phyloP scores from a whole-genome alignment of 73 alveolate species.

The Symbiodinium natans region DNA sequence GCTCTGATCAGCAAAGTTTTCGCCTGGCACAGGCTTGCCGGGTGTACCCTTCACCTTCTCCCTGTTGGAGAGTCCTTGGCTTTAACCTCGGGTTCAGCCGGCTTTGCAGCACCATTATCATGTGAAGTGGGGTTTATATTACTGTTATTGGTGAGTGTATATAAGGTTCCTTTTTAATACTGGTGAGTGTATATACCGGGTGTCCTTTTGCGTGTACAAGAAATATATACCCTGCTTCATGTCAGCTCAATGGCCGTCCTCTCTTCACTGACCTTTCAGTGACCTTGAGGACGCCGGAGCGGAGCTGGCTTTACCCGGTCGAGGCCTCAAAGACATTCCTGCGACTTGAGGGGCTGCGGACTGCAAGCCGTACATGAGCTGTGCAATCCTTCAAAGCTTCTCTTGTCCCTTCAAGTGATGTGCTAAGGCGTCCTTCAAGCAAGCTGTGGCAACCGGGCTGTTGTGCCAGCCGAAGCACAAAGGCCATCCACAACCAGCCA shows the following conservation, averaged over 20 bases:
- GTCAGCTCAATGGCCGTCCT: too few relatives aligned
- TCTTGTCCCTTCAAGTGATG: not conserved
- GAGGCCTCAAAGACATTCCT: not conserved
- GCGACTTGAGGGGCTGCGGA: not conserved
- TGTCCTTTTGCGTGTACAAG: too few relatives aligned
- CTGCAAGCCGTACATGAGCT: not conserved
- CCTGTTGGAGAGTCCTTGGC: constrained; percentile 78
- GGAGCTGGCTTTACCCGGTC: constrained; percentile 88
- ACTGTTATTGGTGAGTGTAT: too few relatives aligned
- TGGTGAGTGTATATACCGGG: too few relatives aligned
- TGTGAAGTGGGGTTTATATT: too few relatives aligned
- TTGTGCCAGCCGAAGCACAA: constrained; percentile 58
- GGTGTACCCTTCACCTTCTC: constrained; percentile 92
- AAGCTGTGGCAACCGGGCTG: constrained; percentile 75
- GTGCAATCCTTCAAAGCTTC: too few relatives aligned
- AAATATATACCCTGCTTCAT: too few relatives aligned
- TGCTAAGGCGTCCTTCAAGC: constrained; percentile 89
- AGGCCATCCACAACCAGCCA: too few relatives aligned
- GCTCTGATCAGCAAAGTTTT: not conserved
- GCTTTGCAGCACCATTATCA: not conserved
- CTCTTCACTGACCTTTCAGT: too few relatives aligned
- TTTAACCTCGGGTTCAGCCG: not conserved
- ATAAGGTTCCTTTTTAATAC: too few relatives aligned
- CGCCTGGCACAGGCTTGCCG: constrained; percentile 31
- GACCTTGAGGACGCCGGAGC: constrained; percentile 69